A percentile compares a stretch with the other conserved stretches of the same genome.
Conservation (phyloP, 805 yeast species). For the Sugiyamaella qingdaonensis region DNA sequence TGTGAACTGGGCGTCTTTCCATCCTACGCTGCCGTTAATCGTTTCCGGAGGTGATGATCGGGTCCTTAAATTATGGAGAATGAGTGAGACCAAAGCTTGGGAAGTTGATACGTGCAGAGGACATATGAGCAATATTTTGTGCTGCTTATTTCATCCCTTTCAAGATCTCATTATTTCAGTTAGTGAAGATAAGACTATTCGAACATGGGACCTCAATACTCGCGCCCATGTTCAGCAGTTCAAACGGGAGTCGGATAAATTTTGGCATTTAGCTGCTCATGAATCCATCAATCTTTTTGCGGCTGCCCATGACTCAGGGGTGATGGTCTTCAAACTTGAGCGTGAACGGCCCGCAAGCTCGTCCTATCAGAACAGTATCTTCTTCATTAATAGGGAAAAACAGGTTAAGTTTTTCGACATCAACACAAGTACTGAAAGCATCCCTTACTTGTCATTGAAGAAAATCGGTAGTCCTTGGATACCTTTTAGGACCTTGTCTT, state of each 20-base stretch:
- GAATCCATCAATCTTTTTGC: constrained; percentile 91
- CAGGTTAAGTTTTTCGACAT: constrained; percentile 80
- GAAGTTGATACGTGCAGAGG: constrained; percentile 98
- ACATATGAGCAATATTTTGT: constrained; percentile 87
- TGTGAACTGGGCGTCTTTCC: constrained; percentile 98
- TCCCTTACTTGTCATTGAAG: constrained; percentile 80
- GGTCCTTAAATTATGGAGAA: constrained; percentile 92
- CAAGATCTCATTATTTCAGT: constrained; percentile 90
- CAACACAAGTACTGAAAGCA: constrained; percentile 54
- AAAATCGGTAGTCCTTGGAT: constrained; percentile 83
- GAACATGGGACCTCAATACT: constrained; percentile 95
- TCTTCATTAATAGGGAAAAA: constrained; percentile 75
- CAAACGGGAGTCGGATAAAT: constrained; percentile 88
- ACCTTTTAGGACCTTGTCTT: constrained; percentile 77
- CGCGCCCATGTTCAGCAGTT: constrained; percentile 92
- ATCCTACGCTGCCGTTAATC: constrained; percentile 90
- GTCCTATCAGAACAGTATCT: constrained; percentile 64
- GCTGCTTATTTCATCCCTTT: constrained; percentile 88
- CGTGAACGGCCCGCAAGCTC: constrained; percentile 95
- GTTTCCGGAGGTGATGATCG: constrained; percentile 97
- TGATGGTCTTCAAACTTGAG: constrained; percentile 94
- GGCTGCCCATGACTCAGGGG: constrained; percentile 95
- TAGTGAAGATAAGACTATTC: constrained; percentile 91
- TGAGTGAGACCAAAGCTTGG: constrained; percentile 98
- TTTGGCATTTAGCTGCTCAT: constrained; percentile 89